Conservation (phyloP, 2,329 filamentous ascomycete genomes). For the Fusarium phyllophilum region DNA sequence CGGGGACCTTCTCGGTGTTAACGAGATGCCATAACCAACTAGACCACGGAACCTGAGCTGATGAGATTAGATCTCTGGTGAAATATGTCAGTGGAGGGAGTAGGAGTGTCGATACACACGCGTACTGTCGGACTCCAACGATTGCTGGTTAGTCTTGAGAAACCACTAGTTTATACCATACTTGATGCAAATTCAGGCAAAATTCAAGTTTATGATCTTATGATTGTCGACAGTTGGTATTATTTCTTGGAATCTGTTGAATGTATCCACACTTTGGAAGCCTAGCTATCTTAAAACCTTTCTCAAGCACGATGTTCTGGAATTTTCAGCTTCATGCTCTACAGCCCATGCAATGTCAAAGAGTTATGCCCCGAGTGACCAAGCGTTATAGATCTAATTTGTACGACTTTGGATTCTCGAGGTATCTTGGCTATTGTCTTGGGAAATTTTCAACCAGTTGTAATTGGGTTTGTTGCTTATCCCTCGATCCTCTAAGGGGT, state of each 20-base stretch:
- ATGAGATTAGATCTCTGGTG: not conserved
- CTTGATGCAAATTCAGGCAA: rapidly evolving
- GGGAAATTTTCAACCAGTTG: rapidly evolving
- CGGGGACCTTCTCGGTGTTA: constrained; percentile 40
- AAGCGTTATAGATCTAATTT: rapidly evolving
- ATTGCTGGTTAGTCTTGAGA: too few relatives aligned
- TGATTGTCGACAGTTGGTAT: rapidly evolving
- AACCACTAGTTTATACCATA: not conserved
- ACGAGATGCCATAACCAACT: constrained; percentile 41
- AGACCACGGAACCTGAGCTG: constrained; percentile 33
- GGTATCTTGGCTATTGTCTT: rapidly evolving
- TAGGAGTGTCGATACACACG: not conserved
- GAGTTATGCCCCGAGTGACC: not conserved
- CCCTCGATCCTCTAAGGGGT: rapidly evolving
- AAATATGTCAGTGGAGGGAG: rapidly evolving
- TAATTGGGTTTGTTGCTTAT: rapidly evolving
- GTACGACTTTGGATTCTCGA: rapidly evolving
- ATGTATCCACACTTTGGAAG: rapidly evolving
- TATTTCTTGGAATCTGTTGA: rapidly evolving
- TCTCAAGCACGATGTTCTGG: rapidly evolving
- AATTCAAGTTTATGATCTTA: rapidly evolving
- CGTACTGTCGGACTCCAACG: too few relatives aligned
- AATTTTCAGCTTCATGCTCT: not conserved
- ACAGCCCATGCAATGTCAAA: not conserved
- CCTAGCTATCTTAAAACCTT: not conserved